Evolutionary conservation across 306 rosid genomes (phyloP).

Genomic region (Quercus robur): DNA sequence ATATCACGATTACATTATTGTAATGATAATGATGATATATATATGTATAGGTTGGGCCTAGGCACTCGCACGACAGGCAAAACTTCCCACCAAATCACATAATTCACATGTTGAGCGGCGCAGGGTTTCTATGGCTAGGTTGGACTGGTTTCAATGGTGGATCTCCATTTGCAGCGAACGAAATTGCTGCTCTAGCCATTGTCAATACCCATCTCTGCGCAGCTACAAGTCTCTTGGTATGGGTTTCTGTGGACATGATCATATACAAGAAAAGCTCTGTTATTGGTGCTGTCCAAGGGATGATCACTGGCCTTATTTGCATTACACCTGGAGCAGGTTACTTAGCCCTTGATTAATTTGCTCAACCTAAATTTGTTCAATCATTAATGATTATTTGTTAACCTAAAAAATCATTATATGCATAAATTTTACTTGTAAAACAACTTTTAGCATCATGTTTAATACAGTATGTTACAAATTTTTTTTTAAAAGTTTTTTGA

Average conservation of each 20-base stretch:
- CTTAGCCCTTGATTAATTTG: not conserved
- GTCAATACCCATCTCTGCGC: conserved; percentile 68
- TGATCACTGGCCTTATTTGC: conserved; percentile 82
- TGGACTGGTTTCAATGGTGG: conserved; percentile 92
- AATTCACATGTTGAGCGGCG: conserved; percentile 69
- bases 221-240: conserved; percentile 67
- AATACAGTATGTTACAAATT: too few relatives aligned
- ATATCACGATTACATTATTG: not conserved
- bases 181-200: conserved; percentile 51
- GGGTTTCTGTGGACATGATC: conserved; percentile 68
- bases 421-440: too few relatives aligned
- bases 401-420: too few relatives aligned
- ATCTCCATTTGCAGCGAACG: conserved; percentile 51
- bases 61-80: conserved; percentile 56
- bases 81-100: conserved; percentile 77
- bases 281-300: conserved; percentile 73
- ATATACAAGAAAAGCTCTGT: conserved; percentile 62
- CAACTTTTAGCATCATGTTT: too few relatives aligned
- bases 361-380: too few relatives aligned
- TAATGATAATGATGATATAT: not conserved
- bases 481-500: too few relatives aligned
- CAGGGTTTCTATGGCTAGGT: conserved; percentile 78
- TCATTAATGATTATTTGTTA: too few relatives aligned
- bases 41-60: conserved; percentile 61
- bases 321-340: conserved; percentile 84